Conservation (phyloP, 1,284 basidiomycete genomes). For the Marasmius sp. region DNA sequence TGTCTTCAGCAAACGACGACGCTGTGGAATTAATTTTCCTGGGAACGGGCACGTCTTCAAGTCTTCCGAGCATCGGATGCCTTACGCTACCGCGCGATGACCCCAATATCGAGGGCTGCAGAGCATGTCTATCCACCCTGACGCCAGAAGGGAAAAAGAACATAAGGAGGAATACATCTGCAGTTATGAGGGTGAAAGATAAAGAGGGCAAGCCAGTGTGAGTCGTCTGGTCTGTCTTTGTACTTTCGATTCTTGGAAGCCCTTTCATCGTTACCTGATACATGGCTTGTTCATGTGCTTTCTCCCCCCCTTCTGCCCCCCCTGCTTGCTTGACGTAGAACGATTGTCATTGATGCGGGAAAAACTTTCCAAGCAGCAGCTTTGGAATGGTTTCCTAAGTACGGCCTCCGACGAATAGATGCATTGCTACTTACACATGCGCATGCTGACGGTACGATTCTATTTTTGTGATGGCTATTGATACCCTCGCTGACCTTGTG, state of each 20-base stretch:
- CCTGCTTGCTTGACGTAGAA: slow-evolving; percentile 36
- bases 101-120: slow-evolving; percentile 40
- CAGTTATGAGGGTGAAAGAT: slow-evolving; percentile 53
- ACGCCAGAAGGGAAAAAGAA: slow-evolving; percentile 71
- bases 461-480: slow-evolving; percentile 5
- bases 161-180: slow-evolving; percentile 74
- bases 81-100: slow-evolving; percentile 53
- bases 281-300: neutral
- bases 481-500: slow-evolving; percentile 13
- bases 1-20: slow-evolving; percentile 7
- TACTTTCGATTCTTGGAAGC: neutral
- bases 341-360: slow-evolving; percentile 78
- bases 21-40: slow-evolving; percentile 66
- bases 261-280: neutral
- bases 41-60: slow-evolving; percentile 74
- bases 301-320: neutral
- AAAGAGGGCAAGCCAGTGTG: slow-evolving; percentile 36
- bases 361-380: slow-evolving; percentile 80
- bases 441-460: slow-evolving; percentile 68
- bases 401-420: slow-evolving; percentile 71
- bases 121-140: slow-evolving; percentile 68
- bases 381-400: slow-evolving; percentile 78
- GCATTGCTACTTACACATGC: slow-evolving; percentile 79
- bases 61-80: slow-evolving; percentile 64
- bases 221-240: neutral